Evolutionary conservation across 1,284 basidiomycete genomes (phyloP).

Genomic region (Leccinum variabile): DNA sequence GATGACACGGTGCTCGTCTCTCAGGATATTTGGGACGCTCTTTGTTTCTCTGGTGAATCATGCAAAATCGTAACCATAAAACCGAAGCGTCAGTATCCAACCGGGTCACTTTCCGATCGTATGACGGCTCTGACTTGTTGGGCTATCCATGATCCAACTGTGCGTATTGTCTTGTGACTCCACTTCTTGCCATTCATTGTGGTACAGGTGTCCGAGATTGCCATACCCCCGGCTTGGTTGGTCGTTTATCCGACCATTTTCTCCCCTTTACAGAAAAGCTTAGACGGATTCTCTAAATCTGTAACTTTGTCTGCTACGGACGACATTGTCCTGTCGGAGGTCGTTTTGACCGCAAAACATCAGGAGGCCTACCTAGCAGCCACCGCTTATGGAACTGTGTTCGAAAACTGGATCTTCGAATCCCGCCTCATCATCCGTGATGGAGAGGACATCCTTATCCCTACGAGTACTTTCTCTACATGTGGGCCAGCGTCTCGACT

Average conservation of each 20-base stretch:
- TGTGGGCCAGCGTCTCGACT: slow-evolving; percentile 18
- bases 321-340: slow-evolving; percentile 37
- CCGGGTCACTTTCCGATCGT: slow-evolving; percentile 7
- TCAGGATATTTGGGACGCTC: slow-evolving; percentile 34
- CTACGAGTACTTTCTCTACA: slow-evolving; percentile 20
- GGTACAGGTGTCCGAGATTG: slow-evolving; percentile 28
- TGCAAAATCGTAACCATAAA: slow-evolving; percentile 23
- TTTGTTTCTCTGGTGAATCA: slow-evolving; percentile 25
- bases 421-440: slow-evolving; percentile 49
- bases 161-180: slow-evolving; percentile 15
- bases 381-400: slow-evolving; percentile 18
- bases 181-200: slow-evolving; percentile 11
- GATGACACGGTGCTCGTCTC: slow-evolving; percentile 33
- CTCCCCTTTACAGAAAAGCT: slow-evolving; percentile 16
- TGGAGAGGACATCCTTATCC: slow-evolving; percentile 42
- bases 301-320: slow-evolving; percentile 24
- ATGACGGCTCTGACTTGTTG: slow-evolving; percentile 28
- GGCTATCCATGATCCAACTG: slow-evolving; percentile 28
- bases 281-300: slow-evolving; percentile 16
- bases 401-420: slow-evolving; percentile 32
- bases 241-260: slow-evolving; percentile 32
- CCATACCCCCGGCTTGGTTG: slow-evolving; percentile 31
- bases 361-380: slow-evolving; percentile 40
- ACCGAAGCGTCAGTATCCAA: slow-evolving; percentile 24
- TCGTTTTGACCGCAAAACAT: slow-evolving; percentile 50